Conservation (phyloP, 805 yeast genomes). For the Wickerhamiella qilinensis region DNA sequence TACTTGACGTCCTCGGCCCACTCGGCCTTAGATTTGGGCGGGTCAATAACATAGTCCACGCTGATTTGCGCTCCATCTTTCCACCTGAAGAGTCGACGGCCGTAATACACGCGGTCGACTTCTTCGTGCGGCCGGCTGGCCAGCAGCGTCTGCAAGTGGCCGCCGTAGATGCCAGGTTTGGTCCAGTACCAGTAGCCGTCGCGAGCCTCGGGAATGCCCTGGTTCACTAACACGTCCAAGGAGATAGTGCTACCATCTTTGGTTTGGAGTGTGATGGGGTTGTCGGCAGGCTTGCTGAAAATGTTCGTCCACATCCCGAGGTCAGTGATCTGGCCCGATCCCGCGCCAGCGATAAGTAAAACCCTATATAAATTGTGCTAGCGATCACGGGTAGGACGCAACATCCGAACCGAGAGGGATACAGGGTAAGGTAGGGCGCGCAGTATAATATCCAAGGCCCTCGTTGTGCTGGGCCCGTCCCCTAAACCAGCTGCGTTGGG, state of each 20-base stretch:
- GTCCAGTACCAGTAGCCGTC: slow-evolving; percentile 36
- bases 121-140: slow-evolving; percentile 42
- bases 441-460: too few relatives aligned
- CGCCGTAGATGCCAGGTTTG: slow-evolving; percentile 51
- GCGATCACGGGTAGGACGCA: too few relatives aligned
- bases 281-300: slow-evolving; percentile 3
- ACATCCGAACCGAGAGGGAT: too few relatives aligned
- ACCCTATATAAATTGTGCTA: too few relatives aligned
- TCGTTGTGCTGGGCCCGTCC: too few relatives aligned
- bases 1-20: slow-evolving; percentile 18
- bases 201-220: slow-evolving; percentile 30
- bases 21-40: slow-evolving; percentile 20
- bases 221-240: slow-evolving; percentile 18
- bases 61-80: slow-evolving; percentile 62
- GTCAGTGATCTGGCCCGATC: too few relatives aligned
- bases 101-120: slow-evolving; percentile 48
- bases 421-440: too few relatives aligned
- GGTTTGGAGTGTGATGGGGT: slow-evolving; percentile 7
- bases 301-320: slow-evolving; percentile 12
- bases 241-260: slow-evolving; percentile 4
- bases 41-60: slow-evolving; percentile 51
- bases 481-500: too few relatives aligned
- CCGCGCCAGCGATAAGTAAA: too few relatives aligned
- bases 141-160: slow-evolving; percentile 63
- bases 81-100: slow-evolving; percentile 49